Conservation (phyloP, 2,329 filamentous ascomycete species). For the Fusarium begoniae region DNA sequence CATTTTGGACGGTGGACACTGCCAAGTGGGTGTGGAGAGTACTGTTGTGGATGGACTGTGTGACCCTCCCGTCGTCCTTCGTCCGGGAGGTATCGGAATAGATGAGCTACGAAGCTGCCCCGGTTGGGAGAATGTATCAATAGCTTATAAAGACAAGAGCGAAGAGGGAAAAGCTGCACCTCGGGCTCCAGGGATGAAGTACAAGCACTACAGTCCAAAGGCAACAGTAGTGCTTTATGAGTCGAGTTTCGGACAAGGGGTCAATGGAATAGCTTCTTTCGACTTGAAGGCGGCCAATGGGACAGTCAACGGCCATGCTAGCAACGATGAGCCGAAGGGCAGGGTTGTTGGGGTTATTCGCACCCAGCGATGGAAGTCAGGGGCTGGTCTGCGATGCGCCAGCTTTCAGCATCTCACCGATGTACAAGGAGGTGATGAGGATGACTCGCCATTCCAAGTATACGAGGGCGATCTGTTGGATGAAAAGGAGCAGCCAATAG, state of each 20-base stretch:
- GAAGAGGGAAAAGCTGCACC: slow-evolving; percentile 73
- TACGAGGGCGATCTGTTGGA: slow-evolving; percentile 52
- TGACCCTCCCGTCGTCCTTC: slow-evolving; percentile 79
- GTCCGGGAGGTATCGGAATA: slow-evolving; percentile 87
- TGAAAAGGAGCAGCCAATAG: slow-evolving; percentile 45
- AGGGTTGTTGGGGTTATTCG: slow-evolving; percentile 63
- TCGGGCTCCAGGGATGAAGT: slow-evolving; percentile 97
- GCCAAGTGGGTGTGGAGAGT: slow-evolving; percentile 91
- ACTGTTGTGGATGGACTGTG: slow-evolving; percentile 94
- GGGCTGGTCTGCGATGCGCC: slow-evolving; percentile 51
- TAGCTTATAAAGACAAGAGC: slow-evolving; percentile 81
- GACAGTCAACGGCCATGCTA: slow-evolving; percentile 36
- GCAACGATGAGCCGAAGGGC: slow-evolving; percentile 19
- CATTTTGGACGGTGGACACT: slow-evolving; percentile 89
- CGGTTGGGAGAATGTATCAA: slow-evolving; percentile 82
- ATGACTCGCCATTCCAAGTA: slow-evolving; percentile 52
- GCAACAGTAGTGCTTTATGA: slow-evolving; percentile 88
- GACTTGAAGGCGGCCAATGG: slow-evolving; percentile 46
- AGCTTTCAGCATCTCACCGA: slow-evolving; percentile 37
- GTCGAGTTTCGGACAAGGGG: slow-evolving; percentile 51
- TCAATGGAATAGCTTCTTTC: slow-evolving; percentile 48
- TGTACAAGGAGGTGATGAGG: slow-evolving; percentile 37
- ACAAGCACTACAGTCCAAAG: slow-evolving; percentile 95
- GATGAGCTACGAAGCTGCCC: slow-evolving; percentile 77
- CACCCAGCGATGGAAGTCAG: slow-evolving; percentile 62